Base-by-base conservation (phyloP, 371 early-diverging fungal species). In the Actinomucor elegans region DNA sequence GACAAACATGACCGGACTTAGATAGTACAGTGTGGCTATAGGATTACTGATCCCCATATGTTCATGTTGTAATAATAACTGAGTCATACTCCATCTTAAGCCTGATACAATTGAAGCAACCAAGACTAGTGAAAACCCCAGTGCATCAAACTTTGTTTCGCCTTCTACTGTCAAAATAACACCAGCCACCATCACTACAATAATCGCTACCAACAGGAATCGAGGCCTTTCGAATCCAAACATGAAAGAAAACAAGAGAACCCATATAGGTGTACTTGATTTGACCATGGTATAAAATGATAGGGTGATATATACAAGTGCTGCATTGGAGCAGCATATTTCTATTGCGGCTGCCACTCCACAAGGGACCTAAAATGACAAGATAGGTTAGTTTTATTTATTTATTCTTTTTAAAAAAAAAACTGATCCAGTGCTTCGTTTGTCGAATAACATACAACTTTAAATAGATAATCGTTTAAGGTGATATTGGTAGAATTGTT, bases 251-350 rank as follows among this genome's bases (percentile, higher is more conserved):
- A 95, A 95, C 5, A 93, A 32, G 12, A 96, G 73, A 5, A 94
- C 92, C 77, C 90, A 96, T 10, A 92, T 87, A 11, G 92, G 91
- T 6, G 88, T 83, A 26, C 88, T 87, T 32, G 91, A 91, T 66
- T 96, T 96, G 54, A 95, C 82, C 90, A 94, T 92, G 29, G 94
- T 96, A 73, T 94, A 94, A 59, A 95, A 94, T 10, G 93, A 84
- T 28, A 96, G 83, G 3, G 94, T 86, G 34, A 95, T 90, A 37
- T 75, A 80, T 67, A 87, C 83, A 46, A 94, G 79, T 31, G 89
- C 84, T 9, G 88, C 78, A 68, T 93, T 94, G 32, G 92, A 89
- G 58, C 93, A 81, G n/a, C 94, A 91, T 45, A 95, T 91, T 53
- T 96, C 95, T 23, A 94, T 58, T 9, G 90, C 93, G 15, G 96